A percentile compares a stretch with the other conserved stretches of the same genome.
Conservation (phyloP, 495 filamentous ascomycete genomes). For the Clavariopsis aquatica region DNA sequence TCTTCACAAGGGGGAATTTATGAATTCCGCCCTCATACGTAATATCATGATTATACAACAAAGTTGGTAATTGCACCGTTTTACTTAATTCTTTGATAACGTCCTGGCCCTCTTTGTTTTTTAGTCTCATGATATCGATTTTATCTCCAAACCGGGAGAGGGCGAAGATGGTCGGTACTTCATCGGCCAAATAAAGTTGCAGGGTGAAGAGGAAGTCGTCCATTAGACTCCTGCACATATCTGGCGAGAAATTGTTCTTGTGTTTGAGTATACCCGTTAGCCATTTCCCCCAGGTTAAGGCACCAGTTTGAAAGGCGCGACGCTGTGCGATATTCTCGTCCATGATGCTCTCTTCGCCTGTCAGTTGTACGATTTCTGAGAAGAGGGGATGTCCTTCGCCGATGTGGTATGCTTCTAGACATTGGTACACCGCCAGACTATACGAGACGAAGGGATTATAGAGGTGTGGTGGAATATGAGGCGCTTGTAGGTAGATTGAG, state of each 20-base stretch:
- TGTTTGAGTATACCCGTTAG: background rate
- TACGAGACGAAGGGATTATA: slow-evolving; percentile 49
- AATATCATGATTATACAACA: slow-evolving; percentile 30
- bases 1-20: slow-evolving; percentile 22
- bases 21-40: slow-evolving; percentile 28
- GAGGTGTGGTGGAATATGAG: slow-evolving; percentile 41
- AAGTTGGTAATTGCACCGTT: slow-evolving; percentile 28
- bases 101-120: slow-evolving; percentile 19
- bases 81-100: slow-evolving; percentile 23
- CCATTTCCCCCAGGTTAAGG: slow-evolving; percentile 22
- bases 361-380: slow-evolving; percentile 46
- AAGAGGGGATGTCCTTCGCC: slow-evolving; percentile 51
- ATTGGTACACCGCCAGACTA: slow-evolving; percentile 35
- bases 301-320: slow-evolving; percentile 17
- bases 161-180: slow-evolving; percentile 21
- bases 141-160: slow-evolving; percentile 16
- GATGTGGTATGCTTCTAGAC: slow-evolving; percentile 49
- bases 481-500: slow-evolving; percentile 53
- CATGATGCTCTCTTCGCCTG: slow-evolving; percentile 50
- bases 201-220: slow-evolving; percentile 26
- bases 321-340: slow-evolving; percentile 34
- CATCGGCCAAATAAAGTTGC: slow-evolving; percentile 22
- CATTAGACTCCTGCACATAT: slow-evolving; percentile 18
- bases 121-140: slow-evolving; percentile 17
- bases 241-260: background rate